These are phyloP conservation scores for Conticribra guillardii DNA, from an alignment of 108 stramenopile genomes.

Conservation along the genomic window DNA sequence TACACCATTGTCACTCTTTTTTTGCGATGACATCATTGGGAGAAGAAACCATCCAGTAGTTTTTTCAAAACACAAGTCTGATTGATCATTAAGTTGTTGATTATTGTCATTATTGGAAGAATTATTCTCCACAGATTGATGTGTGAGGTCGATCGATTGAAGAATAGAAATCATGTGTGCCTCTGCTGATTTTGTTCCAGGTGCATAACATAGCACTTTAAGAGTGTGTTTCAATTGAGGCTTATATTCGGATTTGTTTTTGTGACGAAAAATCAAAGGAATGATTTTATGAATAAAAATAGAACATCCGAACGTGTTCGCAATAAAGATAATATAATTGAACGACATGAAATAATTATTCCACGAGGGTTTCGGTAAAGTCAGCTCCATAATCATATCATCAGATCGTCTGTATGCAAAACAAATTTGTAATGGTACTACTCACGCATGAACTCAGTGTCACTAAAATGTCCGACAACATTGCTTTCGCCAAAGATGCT, in stretches of 20 bases:
- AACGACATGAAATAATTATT: too few species aligned
- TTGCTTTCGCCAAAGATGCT: slow-evolving; percentile 69
- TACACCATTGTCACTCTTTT: background rate
- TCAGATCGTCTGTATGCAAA: too few species aligned
- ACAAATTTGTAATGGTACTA: background rate
- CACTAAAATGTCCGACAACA: slow-evolving; percentile 79
- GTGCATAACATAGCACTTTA: slow-evolving; percentile 70
- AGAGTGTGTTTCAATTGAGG: slow-evolving; percentile 35
- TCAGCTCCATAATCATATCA: too few species aligned
- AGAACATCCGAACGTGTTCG: background rate
- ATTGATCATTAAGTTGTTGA: slow-evolving; percentile 4
- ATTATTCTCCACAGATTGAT: slow-evolving; percentile 2
- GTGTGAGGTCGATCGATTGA: slow-evolving; percentile 33
- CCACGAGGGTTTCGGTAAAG: too few species aligned
- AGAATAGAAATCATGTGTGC: slow-evolving; percentile 51
- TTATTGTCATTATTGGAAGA: background rate
- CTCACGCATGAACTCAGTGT: slow-evolving; percentile 48
- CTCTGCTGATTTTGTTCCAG: slow-evolving; percentile 49
- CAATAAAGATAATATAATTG: too few species aligned
- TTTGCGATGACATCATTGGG: slow-evolving; percentile 46
- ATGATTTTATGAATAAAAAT: background rate
- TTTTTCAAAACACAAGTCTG: background rate
- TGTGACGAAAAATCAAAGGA: background rate
- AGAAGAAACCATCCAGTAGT: slow-evolving; percentile 46
- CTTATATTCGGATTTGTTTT: slow-evolving; percentile 9